Conservation (phyloP, 352 stramenopile species). For the Globisporangium barbulae region DNA sequence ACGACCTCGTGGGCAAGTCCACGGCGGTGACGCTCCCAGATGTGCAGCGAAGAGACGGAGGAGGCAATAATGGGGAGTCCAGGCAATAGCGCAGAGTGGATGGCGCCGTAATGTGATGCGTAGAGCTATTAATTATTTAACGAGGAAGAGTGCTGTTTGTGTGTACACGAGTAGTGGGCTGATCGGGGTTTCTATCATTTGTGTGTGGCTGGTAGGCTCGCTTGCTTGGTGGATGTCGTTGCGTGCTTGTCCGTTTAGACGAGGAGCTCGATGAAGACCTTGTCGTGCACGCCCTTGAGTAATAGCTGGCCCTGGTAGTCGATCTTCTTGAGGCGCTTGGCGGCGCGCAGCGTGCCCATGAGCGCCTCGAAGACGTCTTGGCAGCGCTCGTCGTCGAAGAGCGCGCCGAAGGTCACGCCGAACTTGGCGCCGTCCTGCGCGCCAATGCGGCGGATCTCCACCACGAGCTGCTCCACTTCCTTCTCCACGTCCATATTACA, state of each 20-base stretch:
- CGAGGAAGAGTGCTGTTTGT: conserved; percentile 6
- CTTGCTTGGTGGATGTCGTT: neutral
- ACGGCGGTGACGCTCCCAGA: neutral
- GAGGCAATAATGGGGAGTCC: neutral
- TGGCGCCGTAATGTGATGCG: neutral
- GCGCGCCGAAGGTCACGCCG: conserved; percentile 67
- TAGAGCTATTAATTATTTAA: conserved; percentile 13
- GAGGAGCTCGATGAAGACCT: conserved; percentile 70
- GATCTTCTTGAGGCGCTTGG: conserved; percentile 74
- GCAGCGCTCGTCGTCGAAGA: conserved; percentile 84
- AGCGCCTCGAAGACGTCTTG: conserved; percentile 78
- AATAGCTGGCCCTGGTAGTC: conserved; percentile 78
- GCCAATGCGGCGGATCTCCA: conserved; percentile 67
- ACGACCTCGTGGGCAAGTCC: conserved; percentile 28
- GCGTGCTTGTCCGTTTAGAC: conserved; percentile 16
- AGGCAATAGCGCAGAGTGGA: neutral
- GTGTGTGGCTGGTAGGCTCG: neutral
- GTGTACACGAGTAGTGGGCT: neutral
- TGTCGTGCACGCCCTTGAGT: conserved; percentile 80
- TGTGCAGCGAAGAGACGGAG: neutral
- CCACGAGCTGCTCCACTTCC: conserved; percentile 66
- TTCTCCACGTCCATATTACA: conserved; percentile 59
- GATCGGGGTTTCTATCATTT: neutral
- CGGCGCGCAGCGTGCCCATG: conserved; percentile 79
- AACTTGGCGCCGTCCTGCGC: conserved; percentile 44